phyloP scores from a whole-genome alignment of 2,329 filamentous ascomycete genomes.

The Sporothrix sp. region DNA sequence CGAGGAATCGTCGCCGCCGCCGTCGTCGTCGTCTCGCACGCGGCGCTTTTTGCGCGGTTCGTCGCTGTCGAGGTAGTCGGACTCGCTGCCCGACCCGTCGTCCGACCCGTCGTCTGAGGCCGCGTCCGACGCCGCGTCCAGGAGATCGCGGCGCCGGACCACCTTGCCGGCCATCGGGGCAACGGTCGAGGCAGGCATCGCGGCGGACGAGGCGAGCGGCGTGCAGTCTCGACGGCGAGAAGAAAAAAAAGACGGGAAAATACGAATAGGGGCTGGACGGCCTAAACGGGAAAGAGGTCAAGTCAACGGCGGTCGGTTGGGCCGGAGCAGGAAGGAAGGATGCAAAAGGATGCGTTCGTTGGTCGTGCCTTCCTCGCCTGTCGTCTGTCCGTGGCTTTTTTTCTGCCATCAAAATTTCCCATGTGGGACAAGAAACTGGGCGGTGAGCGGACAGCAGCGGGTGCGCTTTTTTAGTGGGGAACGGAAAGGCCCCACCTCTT shows the following conservation, averaged over 20 bases:
- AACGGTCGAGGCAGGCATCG: slow-evolving; percentile 7
- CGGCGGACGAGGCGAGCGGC: too few species aligned
- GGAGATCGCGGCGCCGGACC: slow-evolving; percentile 8
- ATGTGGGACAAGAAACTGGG: slow-evolving; percentile 2
- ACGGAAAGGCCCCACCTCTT: too few species aligned
- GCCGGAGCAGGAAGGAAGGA: not conserved
- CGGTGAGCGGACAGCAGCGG: slow-evolving; percentile 10
- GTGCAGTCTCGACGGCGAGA: not conserved
- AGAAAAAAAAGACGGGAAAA: not conserved
- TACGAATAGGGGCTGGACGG: too few species aligned
- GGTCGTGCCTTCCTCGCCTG: too few species aligned
- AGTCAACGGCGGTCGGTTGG: not conserved
- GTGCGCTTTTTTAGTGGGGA: not conserved
- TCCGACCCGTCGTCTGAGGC: slow-evolving; percentile 12
- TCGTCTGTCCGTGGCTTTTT: too few species aligned
- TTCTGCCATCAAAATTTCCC: slow-evolving; percentile 10
- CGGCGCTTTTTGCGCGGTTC: slow-evolving; percentile 28
- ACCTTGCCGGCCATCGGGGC: slow-evolving; percentile 6
- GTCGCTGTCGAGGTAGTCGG: slow-evolving; percentile 37
- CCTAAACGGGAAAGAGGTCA: not conserved
- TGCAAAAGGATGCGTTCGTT: not conserved
- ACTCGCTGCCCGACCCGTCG: slow-evolving; percentile 31
- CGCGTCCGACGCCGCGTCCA: not conserved
- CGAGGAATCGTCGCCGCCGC: slow-evolving; percentile 18
- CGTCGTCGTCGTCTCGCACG: slow-evolving; percentile 10